Conservation (phyloP, 257 asterid genomes). For the Sherardia arvensis region DNA sequence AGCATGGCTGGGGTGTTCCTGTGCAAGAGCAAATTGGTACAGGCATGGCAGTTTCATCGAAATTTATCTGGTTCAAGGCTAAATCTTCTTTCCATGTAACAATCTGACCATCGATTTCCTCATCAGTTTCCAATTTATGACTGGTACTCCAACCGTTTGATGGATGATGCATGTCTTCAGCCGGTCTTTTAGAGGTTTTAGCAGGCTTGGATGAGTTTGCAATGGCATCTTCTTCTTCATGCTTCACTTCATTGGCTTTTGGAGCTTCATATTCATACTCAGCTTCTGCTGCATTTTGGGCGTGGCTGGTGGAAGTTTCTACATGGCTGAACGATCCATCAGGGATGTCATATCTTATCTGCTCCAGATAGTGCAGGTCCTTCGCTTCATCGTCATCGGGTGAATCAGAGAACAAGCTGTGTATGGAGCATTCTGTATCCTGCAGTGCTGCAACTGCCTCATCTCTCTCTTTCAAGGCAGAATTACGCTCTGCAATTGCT, state of each 20-base stretch:
- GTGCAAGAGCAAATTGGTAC: slow-evolving; percentile 89
- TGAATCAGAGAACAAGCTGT: slow-evolving; percentile 36
- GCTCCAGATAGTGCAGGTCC: slow-evolving; percentile 41
- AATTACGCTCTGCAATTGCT: slow-evolving; percentile 73
- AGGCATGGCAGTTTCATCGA: slow-evolving; percentile 84
- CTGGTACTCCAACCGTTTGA: slow-evolving; percentile 37
- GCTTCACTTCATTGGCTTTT: slow-evolving; percentile 51
- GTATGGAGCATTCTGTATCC: slow-evolving; percentile 43
- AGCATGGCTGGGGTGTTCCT: slow-evolving; percentile 88
- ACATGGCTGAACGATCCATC: slow-evolving; percentile 40
- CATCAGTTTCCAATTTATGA: slow-evolving; percentile 39
- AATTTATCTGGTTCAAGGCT: slow-evolving; percentile 66
- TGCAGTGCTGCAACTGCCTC: slow-evolving; percentile 62
- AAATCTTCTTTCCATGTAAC: slow-evolving; percentile 68
- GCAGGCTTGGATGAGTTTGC: slow-evolving; percentile 36
- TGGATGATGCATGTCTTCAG: slow-evolving; percentile 33
- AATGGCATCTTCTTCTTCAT: slow-evolving; percentile 36
- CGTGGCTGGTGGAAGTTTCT: slow-evolving; percentile 28
- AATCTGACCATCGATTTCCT: slow-evolving; percentile 42
- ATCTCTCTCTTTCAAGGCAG: slow-evolving; percentile 68
- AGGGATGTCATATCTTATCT: slow-evolving; percentile 21
- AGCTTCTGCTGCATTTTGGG: slow-evolving; percentile 26
- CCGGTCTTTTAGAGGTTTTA: slow-evolving; percentile 37
- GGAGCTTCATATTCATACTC: slow-evolving; percentile 37
- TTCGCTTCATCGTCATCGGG: slow-evolving; percentile 39